Conservation (phyloP, 495 filamentous ascomycete species). For the Penicillium coffeae region DNA sequence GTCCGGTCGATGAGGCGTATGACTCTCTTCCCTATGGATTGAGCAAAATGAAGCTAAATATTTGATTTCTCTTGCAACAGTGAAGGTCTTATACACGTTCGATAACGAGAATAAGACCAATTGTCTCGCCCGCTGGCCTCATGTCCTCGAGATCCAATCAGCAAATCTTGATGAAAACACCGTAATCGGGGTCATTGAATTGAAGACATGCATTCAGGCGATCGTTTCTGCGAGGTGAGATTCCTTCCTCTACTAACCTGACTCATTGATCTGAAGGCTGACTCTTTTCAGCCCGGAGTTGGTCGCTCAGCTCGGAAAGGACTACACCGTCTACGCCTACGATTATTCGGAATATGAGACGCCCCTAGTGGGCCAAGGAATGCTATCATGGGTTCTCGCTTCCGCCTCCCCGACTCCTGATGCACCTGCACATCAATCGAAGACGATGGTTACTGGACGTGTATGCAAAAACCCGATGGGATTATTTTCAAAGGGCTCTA, state of each 20-base stretch:
- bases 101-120: conserved; percentile 85
- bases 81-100: conserved; percentile 97
- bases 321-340: conserved; percentile 95
- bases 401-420: conserved; percentile 52
- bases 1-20: conserved; percentile 55
- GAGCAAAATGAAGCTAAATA: not conserved
- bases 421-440: conserved; percentile 55
- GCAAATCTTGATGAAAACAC: conserved; percentile 72
- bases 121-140: conserved; percentile 86
- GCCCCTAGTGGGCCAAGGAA: conserved; percentile 90
- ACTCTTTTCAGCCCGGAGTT: conserved; percentile 70
- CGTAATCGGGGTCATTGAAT: conserved; percentile 81
- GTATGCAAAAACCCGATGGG: conserved; percentile 81
- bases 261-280: conserved; percentile 11
- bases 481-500: conserved; percentile 67
- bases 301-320: conserved; percentile 73
- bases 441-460: conserved; percentile 82
- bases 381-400: conserved; percentile 84
- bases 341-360: conserved; percentile 94
- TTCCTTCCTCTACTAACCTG: conserved; percentile 1
- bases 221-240: conserved; percentile 67
- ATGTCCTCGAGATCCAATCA: conserved; percentile 74
- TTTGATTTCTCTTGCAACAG: conserved; percentile 14
- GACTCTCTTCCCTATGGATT: not conserved
- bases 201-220: conserved; percentile 86